Percentiles rank a stretch among this genome's conserved stretches.
phyloP scores from a whole-genome alignment of 31 red algal species.

The Odonthalia washingtoniensis region DNA sequence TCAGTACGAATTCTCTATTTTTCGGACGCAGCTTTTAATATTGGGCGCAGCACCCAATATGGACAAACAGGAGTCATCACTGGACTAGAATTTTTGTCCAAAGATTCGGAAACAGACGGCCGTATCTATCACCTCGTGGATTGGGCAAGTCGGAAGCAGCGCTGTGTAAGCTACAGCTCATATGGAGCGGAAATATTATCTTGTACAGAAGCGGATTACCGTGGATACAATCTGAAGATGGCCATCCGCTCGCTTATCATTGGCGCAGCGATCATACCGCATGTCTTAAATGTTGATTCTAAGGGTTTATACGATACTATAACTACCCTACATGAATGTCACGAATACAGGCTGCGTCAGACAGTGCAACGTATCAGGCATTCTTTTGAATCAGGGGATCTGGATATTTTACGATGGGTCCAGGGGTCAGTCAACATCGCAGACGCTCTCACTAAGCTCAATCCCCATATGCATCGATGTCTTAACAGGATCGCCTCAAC shows the following conservation, averaged over 20 bases:
- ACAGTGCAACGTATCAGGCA: neutral
- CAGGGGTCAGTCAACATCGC: neutral
- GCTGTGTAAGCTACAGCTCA: neutral
- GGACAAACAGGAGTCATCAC: constrained; percentile 4
- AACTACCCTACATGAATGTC: neutral
- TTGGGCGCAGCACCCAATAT: neutral
- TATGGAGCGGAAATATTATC: constrained; percentile 7
- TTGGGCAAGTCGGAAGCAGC: neutral
- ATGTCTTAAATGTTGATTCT: constrained; percentile 8
- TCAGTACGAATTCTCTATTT: neutral
- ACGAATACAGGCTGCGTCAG: constrained; percentile 8
- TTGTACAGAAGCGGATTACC: neutral
- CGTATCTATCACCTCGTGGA: constrained; percentile 17
- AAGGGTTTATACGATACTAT: constrained; percentile 11
- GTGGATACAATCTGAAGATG: neutral
- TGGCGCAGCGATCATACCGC: neutral
- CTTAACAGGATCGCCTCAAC: neutral
- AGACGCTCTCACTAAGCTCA: neutral
- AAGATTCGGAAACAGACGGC: neutral
- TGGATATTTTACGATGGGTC: neutral
- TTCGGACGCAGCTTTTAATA: constrained; percentile 13
- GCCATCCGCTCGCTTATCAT: neutral
- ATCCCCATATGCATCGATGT: neutral
- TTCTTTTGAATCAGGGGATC: neutral
- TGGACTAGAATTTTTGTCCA: neutral